Conservation (phyloP, 331 rosid species). For the Malus hybrid region DNA sequence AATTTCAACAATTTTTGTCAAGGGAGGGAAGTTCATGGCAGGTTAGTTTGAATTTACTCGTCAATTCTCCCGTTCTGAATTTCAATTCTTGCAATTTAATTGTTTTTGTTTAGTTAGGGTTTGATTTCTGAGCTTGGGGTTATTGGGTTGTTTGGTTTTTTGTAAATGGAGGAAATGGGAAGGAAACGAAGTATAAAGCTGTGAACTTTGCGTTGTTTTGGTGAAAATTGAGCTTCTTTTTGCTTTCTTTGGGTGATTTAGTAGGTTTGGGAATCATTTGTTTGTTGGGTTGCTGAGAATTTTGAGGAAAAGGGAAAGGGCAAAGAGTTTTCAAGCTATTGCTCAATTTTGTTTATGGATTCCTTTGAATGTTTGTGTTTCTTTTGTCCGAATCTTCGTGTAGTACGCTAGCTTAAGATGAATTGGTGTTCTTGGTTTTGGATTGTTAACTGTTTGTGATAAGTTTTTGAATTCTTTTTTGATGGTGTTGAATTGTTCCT, state of each 20-base stretch:
- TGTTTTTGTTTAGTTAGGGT: neutral
- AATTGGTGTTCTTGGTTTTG: neutral
- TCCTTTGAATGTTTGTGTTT: neutral
- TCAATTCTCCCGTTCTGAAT: neutral
- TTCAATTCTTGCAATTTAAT: neutral
- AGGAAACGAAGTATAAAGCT: neutral
- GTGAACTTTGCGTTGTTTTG: neutral
- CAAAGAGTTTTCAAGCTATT: neutral
- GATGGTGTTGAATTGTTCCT: neutral
- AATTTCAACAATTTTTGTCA: slow-evolving; percentile 1
- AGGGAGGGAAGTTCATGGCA: slow-evolving; percentile 23
- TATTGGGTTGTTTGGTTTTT: neutral
- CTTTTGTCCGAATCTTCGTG: neutral
- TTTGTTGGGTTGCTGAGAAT: neutral
- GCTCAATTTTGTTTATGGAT: neutral
- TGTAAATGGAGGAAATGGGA: slow-evolving; percentile 5
- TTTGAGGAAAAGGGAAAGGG: neutral
- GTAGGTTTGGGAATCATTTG: neutral
- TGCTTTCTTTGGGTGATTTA: neutral
- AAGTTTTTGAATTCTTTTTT: neutral
- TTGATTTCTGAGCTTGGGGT: neutral
- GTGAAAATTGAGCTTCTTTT: neutral
- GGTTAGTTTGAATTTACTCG: slow-evolving; percentile 21
- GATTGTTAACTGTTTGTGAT: neutral
- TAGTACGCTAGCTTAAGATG: neutral